Conservation (phyloP, 2,329 filamentous ascomycete species). For the Alternaria conjuncta region DNA sequence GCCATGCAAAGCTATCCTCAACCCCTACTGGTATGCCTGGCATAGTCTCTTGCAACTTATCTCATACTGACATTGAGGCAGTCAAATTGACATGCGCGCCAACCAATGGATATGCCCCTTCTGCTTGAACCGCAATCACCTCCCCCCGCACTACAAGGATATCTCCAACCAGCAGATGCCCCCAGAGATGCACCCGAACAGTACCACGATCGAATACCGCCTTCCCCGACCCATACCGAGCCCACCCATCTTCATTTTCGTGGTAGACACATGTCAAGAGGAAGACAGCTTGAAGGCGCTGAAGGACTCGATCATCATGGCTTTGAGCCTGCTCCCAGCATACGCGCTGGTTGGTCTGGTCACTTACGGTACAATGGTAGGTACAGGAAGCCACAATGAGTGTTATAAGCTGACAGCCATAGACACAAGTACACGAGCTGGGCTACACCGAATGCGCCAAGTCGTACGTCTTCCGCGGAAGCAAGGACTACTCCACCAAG, state of each 20-base stretch:
- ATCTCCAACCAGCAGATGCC: constrained; percentile 84
- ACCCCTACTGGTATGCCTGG: constrained; percentile 84
- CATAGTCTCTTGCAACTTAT: neutral
- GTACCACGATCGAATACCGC: constrained; percentile 89
- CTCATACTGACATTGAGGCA: constrained; percentile 46
- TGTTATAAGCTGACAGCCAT: constrained; percentile 22
- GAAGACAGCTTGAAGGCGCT: constrained; percentile 82
- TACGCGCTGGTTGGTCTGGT: constrained; percentile 83
- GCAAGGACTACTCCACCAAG: constrained; percentile 97
- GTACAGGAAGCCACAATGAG: neutral
- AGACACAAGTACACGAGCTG: constrained; percentile 96
- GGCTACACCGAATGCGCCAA: constrained; percentile 98
- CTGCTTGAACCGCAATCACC: constrained; percentile 81
- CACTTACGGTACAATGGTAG: constrained; percentile 91
- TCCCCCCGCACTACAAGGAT: constrained; percentile 88
- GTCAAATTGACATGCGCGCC: constrained; percentile 83
- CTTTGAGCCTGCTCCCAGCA: constrained; percentile 79
- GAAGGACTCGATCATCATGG: constrained; percentile 87
- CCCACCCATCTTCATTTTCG: constrained; percentile 84
- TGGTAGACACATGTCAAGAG: constrained; percentile 88
- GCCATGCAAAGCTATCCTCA: constrained; percentile 93
- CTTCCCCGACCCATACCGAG: constrained; percentile 82
- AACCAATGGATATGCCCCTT: constrained; percentile 90
- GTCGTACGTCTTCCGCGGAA: constrained; percentile 97
- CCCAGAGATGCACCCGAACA: constrained; percentile 79